phyloP scores from a whole-genome alignment of 2,329 filamentous ascomycete species.

The Stylonectria norvegica region DNA sequence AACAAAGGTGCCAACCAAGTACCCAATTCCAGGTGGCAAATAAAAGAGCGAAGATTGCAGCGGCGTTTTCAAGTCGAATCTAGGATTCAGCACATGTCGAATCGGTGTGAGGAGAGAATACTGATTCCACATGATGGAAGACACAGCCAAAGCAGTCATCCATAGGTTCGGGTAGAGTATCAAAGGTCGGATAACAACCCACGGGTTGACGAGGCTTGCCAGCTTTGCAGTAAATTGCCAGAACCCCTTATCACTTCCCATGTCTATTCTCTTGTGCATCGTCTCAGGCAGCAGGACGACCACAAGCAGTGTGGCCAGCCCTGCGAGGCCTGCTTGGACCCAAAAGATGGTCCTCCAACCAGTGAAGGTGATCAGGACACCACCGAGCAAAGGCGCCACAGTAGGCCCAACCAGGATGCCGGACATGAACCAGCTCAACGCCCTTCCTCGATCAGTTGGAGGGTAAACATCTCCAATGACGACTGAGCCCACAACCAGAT shows the following conservation, averaged over 20 bases:
- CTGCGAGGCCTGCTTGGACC: conserved; percentile 63
- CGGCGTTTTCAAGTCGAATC: conserved; percentile 61
- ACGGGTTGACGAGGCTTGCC: conserved; percentile 7
- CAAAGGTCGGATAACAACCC: conserved; percentile 10
- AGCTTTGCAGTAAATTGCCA: conserved; percentile 1
- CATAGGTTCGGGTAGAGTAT: conserved; percentile 59
- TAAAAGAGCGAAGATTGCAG: conserved; percentile 67
- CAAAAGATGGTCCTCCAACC: conserved; percentile 69
- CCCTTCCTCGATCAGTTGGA: conserved; percentile 61
- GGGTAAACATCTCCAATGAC: conserved; percentile 58
- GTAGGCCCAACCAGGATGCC: conserved; percentile 65
- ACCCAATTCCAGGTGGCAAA: conserved; percentile 65
- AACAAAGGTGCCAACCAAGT: conserved; percentile 62
- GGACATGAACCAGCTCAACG: conserved; percentile 62
- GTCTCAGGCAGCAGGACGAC: conserved; percentile 65
- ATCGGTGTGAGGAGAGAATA: conserved; percentile 66
- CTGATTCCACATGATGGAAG: conserved; percentile 67
- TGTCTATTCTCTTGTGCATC: conserved; percentile 41
- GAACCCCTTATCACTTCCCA: not conserved
- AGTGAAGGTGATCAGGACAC: conserved; percentile 65
- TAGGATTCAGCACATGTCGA: conserved; percentile 67
- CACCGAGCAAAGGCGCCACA: conserved; percentile 61
- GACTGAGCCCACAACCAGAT: conserved; percentile 63
- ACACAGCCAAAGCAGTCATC: conserved; percentile 54
- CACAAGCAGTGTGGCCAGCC: conserved; percentile 51